Conservation (phyloP, 2,329 filamentous ascomycete genomes). For the Lecanoromycetidae sp. region DNA sequence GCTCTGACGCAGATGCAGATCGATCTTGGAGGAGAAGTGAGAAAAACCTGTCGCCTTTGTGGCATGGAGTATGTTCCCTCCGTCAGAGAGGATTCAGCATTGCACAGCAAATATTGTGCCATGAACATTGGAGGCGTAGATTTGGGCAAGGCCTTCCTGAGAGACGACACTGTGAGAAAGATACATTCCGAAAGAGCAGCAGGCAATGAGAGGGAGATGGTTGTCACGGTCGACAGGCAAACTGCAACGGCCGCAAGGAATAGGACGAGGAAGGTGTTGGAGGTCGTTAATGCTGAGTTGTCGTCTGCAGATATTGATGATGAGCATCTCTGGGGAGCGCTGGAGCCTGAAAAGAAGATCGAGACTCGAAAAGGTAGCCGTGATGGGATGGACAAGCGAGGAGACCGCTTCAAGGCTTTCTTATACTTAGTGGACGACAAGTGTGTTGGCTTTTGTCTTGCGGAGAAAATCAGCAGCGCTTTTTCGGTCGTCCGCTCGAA, state of each 20-base stretch:
- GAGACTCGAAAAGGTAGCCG: slow-evolving; percentile 17
- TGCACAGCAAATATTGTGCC: slow-evolving; percentile 54
- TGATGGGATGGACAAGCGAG: slow-evolving; percentile 25
- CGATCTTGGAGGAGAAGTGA: slow-evolving; percentile 43
- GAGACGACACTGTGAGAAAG: slow-evolving; percentile 39
- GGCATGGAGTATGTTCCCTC: slow-evolving; percentile 57
- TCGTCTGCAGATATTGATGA: slow-evolving; percentile 49
- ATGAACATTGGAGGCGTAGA: slow-evolving; percentile 50
- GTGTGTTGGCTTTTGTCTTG: slow-evolving; percentile 50
- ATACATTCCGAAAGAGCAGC: slow-evolving; percentile 28
- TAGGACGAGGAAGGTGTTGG: slow-evolving; percentile 44
- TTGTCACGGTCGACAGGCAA: slow-evolving; percentile 47
- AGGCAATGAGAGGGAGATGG: slow-evolving; percentile 18
- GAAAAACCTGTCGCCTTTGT: slow-evolving; percentile 47
- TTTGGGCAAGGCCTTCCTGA: slow-evolving; percentile 45
- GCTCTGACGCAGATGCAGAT: slow-evolving; percentile 48
- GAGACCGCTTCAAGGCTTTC: slow-evolving; percentile 47
- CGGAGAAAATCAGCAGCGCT: slow-evolving; percentile 48
- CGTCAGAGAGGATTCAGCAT: slow-evolving; percentile 45
- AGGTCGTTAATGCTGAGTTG: slow-evolving; percentile 51
- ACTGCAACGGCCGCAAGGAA: slow-evolving; percentile 40
- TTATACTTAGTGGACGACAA: slow-evolving; percentile 49
- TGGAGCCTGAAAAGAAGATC: slow-evolving; percentile 39
- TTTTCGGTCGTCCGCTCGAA: slow-evolving; percentile 32
- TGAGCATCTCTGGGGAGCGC: slow-evolving; percentile 30